A percentile compares a stretch with the other conserved stretches of the same genome.
These are phyloP conservation scores for Tylopilus subfusipes DNA, from an alignment of 768 basidiomycete genomes.

Conservation along the genomic window DNA sequence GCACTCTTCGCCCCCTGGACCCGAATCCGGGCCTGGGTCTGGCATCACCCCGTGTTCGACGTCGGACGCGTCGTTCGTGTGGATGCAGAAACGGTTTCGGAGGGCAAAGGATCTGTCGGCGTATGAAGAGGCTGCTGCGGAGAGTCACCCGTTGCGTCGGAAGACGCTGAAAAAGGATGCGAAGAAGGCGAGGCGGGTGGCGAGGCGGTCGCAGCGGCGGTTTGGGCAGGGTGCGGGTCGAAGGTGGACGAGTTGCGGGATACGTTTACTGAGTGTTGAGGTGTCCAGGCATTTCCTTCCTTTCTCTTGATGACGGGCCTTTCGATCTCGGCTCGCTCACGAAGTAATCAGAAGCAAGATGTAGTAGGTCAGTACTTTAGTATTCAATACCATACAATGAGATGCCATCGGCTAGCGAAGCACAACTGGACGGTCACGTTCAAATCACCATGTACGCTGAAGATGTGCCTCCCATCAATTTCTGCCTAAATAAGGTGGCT, in stretches of 20 bases:
- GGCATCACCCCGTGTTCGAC: not conserved
- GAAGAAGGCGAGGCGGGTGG: slow-evolving; percentile 58
- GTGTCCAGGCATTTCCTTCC: too few relatives aligned
- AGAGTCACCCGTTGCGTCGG: slow-evolving; percentile 48
- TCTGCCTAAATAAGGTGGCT: too few relatives aligned
- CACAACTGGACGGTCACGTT: too few relatives aligned
- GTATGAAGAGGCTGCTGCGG: slow-evolving; percentile 49
- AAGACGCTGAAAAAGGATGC: slow-evolving; percentile 59
- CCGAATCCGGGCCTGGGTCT: not conserved
- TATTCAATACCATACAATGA: too few relatives aligned
- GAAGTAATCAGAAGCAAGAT: too few relatives aligned
- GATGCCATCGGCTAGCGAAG: too few relatives aligned
- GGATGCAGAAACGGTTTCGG: slow-evolving; percentile 57
- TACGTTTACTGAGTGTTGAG: slow-evolving; percentile 22
- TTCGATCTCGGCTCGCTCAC: too few relatives aligned
- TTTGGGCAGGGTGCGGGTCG: slow-evolving; percentile 21
- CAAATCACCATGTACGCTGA: too few relatives aligned
- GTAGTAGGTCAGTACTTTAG: too few relatives aligned
- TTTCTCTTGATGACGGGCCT: too few relatives aligned
- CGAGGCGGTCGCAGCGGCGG: slow-evolving; percentile 26
- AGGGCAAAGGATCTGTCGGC: slow-evolving; percentile 51
- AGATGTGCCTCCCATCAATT: too few relatives aligned
- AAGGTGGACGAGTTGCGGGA: slow-evolving; percentile 22
- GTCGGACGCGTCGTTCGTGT: too few relatives aligned
- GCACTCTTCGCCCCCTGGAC: slow-evolving; percentile 7